These are phyloP conservation scores for Stropharia rugosoannulata DNA, from an alignment of 768 basidiomycete species.

Conservation along the genomic window DNA sequence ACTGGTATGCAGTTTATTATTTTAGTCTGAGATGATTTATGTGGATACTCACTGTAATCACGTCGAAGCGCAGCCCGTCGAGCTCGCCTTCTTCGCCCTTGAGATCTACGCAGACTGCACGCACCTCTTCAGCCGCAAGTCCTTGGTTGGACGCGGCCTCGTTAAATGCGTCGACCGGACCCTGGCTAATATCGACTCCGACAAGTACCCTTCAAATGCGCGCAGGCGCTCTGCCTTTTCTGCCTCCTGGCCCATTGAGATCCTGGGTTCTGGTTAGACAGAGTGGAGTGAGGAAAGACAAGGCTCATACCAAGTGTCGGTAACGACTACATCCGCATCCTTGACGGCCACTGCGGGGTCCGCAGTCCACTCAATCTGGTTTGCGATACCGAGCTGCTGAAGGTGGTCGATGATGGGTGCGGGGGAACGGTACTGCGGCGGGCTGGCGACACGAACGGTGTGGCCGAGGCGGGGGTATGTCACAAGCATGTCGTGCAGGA, in stretches of 20 bases:
- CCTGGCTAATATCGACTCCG: slow-evolving; percentile 76
- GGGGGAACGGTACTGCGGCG: slow-evolving; percentile 71
- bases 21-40: no score
- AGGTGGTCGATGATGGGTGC: slow-evolving; percentile 80
- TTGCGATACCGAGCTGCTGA: slow-evolving; percentile 69
- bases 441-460: no score
- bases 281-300: no score
- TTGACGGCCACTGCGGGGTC: slow-evolving; percentile 87
- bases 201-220: slow-evolving; percentile 54
- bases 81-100: slow-evolving; percentile 48
- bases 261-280: no score
- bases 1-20: slow-evolving; percentile 35
- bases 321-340: slow-evolving; percentile 92
- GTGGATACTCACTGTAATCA: slow-evolving; percentile 51
- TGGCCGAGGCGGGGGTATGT: no score
- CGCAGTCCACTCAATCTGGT: slow-evolving; percentile 67
- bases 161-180: slow-evolving; percentile 69
- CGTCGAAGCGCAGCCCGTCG: slow-evolving; percentile 59
- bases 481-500: no score
- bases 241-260: no score
- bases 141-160: slow-evolving; percentile 58
- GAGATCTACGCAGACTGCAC: slow-evolving; percentile 52
- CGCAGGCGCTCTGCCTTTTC: no score
- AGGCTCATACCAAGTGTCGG: slow-evolving; percentile 96
- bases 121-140: slow-evolving; percentile 64